Conservation (phyloP, 2,329 filamentous ascomycete genomes). For the Phaeoacremonium minimum region DNA sequence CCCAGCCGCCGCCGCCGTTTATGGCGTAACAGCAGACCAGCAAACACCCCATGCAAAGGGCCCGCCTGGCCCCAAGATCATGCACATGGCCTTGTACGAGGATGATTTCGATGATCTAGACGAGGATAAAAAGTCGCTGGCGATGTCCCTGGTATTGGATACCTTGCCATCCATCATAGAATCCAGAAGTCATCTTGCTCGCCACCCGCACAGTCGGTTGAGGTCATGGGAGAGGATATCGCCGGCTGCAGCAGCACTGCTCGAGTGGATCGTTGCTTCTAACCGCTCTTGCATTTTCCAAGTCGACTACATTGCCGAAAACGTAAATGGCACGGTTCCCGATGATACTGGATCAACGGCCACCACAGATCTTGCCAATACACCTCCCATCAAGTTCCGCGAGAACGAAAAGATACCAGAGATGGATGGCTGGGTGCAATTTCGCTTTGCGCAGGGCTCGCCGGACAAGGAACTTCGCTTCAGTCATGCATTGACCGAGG, state of each 20-base stretch:
- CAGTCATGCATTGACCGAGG: conserved; percentile 51
- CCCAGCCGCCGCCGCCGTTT: no score
- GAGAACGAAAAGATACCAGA: conserved; percentile 53
- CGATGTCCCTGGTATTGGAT: conserved; percentile 48
- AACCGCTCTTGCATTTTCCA: conserved; percentile 84
- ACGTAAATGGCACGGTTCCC: no score
- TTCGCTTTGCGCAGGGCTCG: conserved; percentile 81
- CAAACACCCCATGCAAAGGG: no score
- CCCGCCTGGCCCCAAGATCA: no score
- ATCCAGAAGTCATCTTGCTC: conserved; percentile 47
- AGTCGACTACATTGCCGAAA: conserved; percentile 59
- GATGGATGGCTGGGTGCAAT: conserved; percentile 69
- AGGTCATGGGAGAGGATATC: conserved; percentile 51
- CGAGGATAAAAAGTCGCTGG: conserved; percentile 38
- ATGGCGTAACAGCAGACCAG: no score
- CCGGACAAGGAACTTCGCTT: conserved; percentile 84
- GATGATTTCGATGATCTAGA: conserved; percentile 53
- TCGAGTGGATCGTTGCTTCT: conserved; percentile 87
- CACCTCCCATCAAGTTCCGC: conserved; percentile 21
- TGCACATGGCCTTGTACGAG: conserved; percentile 37
- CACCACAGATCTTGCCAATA: conserved; percentile 2
- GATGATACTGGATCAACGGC: no score
- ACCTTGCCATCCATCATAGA: conserved; percentile 57
- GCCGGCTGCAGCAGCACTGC: conserved; percentile 59
- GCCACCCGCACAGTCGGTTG: conserved; percentile 32